phyloP scores from a whole-genome alignment of 2,329 filamentous ascomycete species.

The Seiridium cupressi region DNA sequence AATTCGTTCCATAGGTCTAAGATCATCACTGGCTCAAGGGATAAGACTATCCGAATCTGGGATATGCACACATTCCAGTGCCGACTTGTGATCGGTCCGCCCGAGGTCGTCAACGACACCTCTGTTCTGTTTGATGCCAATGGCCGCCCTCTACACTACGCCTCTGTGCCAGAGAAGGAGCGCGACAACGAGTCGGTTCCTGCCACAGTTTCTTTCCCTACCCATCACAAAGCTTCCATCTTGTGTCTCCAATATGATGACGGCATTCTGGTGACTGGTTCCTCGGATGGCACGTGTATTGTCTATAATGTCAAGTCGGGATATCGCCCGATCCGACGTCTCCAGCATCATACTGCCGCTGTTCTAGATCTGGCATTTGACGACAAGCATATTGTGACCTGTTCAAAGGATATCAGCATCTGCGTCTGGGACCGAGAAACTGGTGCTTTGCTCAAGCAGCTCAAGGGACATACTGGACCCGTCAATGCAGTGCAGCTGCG shows the following conservation, averaged over 20 bases:
- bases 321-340: slow-evolving; percentile 76
- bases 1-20: slow-evolving; percentile 63
- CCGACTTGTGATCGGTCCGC: slow-evolving; percentile 80
- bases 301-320: slow-evolving; percentile 80
- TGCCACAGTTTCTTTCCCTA: slow-evolving; percentile 53
- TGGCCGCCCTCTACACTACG: slow-evolving; percentile 52
- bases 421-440: slow-evolving; percentile 91
- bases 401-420: slow-evolving; percentile 92
- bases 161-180: slow-evolving; percentile 50
- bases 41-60: slow-evolving; percentile 95
- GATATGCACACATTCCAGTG: slow-evolving; percentile 88
- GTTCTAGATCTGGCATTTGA: slow-evolving; percentile 95
- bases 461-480: slow-evolving; percentile 83
- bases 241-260: slow-evolving; percentile 94
- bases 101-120: slow-evolving; percentile 55
- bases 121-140: slow-evolving; percentile 51
- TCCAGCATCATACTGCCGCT: slow-evolving; percentile 78
- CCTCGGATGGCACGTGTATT: slow-evolving; percentile 88
- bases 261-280: slow-evolving; percentile 89
- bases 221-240: slow-evolving; percentile 87
- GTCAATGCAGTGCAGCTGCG: slow-evolving; percentile 96
- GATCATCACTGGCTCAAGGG: slow-evolving; percentile 93
- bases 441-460: slow-evolving; percentile 70
- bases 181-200: slow-evolving; percentile 47
- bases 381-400: slow-evolving; percentile 88